Evolutionary conservation across 768 basidiomycete genomes (phyloP).

Genomic region (Cystofilobasidium ferigula): DNA sequence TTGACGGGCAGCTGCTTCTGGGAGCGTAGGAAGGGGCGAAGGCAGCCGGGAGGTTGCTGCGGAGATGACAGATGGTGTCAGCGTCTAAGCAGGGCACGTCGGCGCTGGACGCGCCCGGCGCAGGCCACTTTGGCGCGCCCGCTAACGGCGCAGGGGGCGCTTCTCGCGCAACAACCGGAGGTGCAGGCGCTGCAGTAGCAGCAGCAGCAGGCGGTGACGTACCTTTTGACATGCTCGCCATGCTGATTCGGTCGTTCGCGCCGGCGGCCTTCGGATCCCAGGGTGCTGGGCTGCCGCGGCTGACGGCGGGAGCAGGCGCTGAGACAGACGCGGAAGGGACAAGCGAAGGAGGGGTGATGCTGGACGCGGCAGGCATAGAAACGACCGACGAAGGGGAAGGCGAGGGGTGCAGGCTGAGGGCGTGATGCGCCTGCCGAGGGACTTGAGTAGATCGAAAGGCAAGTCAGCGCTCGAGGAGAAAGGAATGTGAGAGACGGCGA

Average conservation of each 20-base stretch:
- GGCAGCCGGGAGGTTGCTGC: no score
- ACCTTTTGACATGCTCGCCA: not conserved
- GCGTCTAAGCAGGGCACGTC: no score
- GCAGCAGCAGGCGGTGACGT: not conserved
- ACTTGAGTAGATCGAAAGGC: not conserved
- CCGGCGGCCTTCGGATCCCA: not conserved
- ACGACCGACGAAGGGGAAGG: not conserved
- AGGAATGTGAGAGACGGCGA: not conserved
- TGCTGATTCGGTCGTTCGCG: not conserved
- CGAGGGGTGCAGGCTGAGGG: not conserved
- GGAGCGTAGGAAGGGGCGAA: no score
- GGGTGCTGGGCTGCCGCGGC: not conserved
- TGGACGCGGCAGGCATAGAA: no score
- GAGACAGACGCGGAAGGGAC: not conserved
- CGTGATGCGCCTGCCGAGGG: not conserved
- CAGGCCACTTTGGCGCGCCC: no score
- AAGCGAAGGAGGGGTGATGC: no score
- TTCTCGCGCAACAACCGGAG: no score
- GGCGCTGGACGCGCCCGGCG: no score
- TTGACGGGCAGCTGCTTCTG: no score
- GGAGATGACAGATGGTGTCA: no score
- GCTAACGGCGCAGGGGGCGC: no score
- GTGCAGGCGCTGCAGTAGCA: no score
- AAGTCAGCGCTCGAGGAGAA: not conserved
- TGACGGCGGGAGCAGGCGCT: not conserved